These are phyloP conservation scores for Piromyces finnis DNA, from an alignment of 192 early-diverging fungal genomes.

Conservation along the genomic window DNA sequence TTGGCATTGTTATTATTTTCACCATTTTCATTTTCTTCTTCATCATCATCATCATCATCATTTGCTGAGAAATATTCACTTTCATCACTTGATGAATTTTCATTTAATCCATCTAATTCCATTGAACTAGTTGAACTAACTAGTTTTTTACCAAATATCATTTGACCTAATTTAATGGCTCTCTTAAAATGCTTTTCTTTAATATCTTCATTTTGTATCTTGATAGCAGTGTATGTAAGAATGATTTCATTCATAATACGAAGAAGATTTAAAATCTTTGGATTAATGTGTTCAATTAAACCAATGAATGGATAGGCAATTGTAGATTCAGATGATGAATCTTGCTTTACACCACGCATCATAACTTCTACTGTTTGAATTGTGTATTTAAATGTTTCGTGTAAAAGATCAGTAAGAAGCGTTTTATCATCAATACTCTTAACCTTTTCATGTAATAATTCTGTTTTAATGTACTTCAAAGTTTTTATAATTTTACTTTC, in stretches of 20 bases:
- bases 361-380: not conserved
- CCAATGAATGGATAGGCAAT: not conserved
- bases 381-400: not conserved
- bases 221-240: not conserved
- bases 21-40: not conserved
- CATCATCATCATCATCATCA: not conserved
- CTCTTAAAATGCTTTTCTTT: not conserved
- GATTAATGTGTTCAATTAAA: not conserved
- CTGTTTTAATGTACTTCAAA: not conserved
- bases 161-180: not conserved
- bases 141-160: not conserved
- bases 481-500: not conserved
- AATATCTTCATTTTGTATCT: not conserved
- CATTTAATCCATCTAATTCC: not conserved
- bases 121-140: not conserved
- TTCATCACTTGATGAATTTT: not conserved
- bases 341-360: not conserved
- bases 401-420: not conserved
- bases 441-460: not conserved
- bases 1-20: not conserved
- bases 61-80: not conserved
- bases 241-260: not conserved
- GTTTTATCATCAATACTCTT: not conserved
- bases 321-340: not conserved
- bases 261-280: not conserved